Evolutionary conservation across 1,284 basidiomycete genomes (phyloP).

Genomic region (Cryptococcus sp.): DNA sequence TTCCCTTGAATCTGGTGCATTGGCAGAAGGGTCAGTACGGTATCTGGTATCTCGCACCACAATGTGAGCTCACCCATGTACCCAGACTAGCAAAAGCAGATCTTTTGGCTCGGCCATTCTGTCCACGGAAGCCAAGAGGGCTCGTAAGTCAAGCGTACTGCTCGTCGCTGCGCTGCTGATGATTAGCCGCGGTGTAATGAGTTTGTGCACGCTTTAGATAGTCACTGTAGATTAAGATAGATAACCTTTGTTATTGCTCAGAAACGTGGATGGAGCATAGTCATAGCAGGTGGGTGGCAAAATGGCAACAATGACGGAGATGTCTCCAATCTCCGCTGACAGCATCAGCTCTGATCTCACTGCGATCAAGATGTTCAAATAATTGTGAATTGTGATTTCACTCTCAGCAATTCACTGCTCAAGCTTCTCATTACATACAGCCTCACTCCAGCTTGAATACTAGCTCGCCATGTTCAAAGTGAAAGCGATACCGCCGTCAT

Average conservation of each 20-base stretch:
- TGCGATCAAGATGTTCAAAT: neutral
- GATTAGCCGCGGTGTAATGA: too few relatives aligned
- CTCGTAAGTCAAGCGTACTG: too few relatives aligned
- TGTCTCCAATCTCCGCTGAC: neutral
- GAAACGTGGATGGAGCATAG: too few relatives aligned
- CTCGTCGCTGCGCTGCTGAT: too few relatives aligned
- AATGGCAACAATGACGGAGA: neutral
- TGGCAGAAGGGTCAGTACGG: neutral
- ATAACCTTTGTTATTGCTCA: too few relatives aligned
- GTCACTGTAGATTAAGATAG: too few relatives aligned
- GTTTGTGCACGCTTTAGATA: too few relatives aligned
- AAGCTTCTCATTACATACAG: neutral
- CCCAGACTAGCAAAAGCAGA: slow-evolving; percentile 52
- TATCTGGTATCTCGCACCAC: neutral
- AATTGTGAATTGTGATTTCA: neutral
- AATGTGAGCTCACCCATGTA: slow-evolving; percentile 49
- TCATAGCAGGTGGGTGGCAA: neutral
- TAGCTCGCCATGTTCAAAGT: slow-evolving; percentile 39
- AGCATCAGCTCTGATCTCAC: neutral
- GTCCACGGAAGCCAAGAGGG: neutral
- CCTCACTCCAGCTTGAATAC: neutral
- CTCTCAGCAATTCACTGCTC: slow-evolving; percentile 1
- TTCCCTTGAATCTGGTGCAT: slow-evolving; percentile 52
- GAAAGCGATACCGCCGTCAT: slow-evolving; percentile 23
- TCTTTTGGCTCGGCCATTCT: slow-evolving; percentile 33